Evolutionary conservation across 2,329 filamentous ascomycete genomes (phyloP).

Genomic region (Fusarium multiceps): DNA sequence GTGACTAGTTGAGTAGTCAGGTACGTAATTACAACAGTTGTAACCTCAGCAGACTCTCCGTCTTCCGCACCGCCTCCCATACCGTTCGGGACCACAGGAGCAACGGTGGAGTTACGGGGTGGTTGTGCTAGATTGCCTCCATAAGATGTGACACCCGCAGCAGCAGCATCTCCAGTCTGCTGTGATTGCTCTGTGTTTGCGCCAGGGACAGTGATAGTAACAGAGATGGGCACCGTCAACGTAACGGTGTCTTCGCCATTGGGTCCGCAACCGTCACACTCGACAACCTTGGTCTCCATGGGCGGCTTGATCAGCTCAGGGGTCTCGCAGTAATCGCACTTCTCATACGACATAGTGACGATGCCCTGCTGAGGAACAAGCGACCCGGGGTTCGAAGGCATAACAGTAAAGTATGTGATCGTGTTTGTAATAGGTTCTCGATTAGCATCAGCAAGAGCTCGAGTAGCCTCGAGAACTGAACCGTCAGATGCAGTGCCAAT

Average conservation of each 20-base stretch:
- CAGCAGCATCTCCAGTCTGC: conserved; percentile 3
- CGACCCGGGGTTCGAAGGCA: conserved; percentile 49
- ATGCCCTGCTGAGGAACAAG: conserved; percentile 50
- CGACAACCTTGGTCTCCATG: conserved; percentile 40
- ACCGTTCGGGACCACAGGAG: conserved; percentile 16
- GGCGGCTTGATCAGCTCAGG: conserved; percentile 26
- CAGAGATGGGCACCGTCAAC: conserved; percentile 39
- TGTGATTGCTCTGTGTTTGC: neutral
- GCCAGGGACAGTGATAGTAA: conserved; percentile 1
- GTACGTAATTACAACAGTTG: conserved; percentile 30
- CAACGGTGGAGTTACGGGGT: neutral
- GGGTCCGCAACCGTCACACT: conserved; percentile 40
- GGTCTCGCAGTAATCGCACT: conserved; percentile 39
- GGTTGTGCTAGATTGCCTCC: neutral
- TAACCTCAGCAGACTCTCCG: conserved; percentile 10
- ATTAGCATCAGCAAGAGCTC: neutral
- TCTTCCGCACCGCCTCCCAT: neutral
- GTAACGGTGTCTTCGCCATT: conserved; percentile 41
- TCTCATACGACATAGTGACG: conserved; percentile 47
- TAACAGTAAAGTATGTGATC: conserved; percentile 41
- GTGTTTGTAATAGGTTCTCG: conserved; percentile 32
- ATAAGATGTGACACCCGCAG: neutral
- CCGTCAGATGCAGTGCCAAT: neutral
- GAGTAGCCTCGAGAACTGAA: neutral
- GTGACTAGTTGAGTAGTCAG: conserved; percentile 23